Percentiles rank a stretch among this genome's conserved stretches.
Evolutionary conservation across 1,139 yeast genomes (phyloP).

Genomic region (Insectozyma bohioensis): DNA sequence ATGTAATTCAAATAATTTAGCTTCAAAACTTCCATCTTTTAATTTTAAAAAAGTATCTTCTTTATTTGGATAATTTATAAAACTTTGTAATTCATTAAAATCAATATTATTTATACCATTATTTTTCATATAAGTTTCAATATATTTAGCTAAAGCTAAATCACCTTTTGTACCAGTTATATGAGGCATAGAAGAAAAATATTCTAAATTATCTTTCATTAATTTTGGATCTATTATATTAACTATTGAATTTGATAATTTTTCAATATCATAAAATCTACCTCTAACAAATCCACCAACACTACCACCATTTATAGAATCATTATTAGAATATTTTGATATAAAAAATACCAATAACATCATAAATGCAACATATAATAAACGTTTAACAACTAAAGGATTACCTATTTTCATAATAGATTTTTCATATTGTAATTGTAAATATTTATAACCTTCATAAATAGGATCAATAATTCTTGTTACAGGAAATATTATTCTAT

Average conservation of each 20-base stretch:
- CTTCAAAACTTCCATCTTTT: conserved; percentile 35
- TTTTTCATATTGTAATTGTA: conserved; percentile 52
- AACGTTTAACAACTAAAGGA: conserved; percentile 78
- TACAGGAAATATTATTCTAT: conserved; percentile 52
- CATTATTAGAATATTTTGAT: conserved; percentile 53
- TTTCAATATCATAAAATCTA: conserved; percentile 60
- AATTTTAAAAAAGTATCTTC: conserved; percentile 31
- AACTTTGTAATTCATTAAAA: conserved; percentile 51
- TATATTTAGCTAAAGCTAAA: conserved; percentile 62
- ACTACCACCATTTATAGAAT: conserved; percentile 41
- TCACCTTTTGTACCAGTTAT: conserved; percentile 88
- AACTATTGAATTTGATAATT: conserved; percentile 48
- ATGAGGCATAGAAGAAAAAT: conserved; percentile 82
- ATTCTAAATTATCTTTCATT: conserved; percentile 71
- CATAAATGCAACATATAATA: conserved; percentile 66
- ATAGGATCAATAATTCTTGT: conserved; percentile 65
- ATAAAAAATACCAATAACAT: conserved; percentile 57
- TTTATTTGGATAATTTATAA: conserved; percentile 54
- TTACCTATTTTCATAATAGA: conserved; percentile 70
- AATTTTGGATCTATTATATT: conserved; percentile 53
- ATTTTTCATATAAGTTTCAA: conserved; percentile 55
- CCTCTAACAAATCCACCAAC: conserved; percentile 46
- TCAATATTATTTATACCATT: conserved; percentile 57
- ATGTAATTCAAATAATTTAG: conserved; percentile 37
- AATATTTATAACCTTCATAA: conserved; percentile 52